Evolutionary conservation across 495 filamentous ascomycete genomes (phyloP).

Genomic region (Aspergillus baeticus): DNA sequence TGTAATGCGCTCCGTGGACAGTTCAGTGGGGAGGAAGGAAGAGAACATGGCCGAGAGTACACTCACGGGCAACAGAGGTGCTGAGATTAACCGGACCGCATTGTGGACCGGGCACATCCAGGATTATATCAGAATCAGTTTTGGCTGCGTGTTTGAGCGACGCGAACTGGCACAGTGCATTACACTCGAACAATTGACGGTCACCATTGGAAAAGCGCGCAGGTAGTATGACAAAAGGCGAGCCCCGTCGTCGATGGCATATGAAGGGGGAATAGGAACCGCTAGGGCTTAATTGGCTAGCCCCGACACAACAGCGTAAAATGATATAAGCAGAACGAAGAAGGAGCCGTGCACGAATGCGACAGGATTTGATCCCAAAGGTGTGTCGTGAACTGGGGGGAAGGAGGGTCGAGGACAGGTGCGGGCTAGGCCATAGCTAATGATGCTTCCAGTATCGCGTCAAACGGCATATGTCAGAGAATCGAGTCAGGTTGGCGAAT

Average conservation of each 20-base stretch:
- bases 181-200: constrained; percentile 14
- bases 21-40: not conserved
- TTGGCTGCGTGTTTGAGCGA: constrained; percentile 9
- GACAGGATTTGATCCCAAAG: constrained; percentile 15
- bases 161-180: constrained; percentile 12
- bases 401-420: not conserved
- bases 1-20: not conserved
- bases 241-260: not conserved
- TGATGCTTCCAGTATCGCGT: constrained; percentile 12
- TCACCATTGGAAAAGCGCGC: constrained; percentile 18
- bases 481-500: constrained; percentile 1
- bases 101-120: constrained; percentile 15
- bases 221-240: constrained; percentile 1
- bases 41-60: not conserved
- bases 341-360: constrained; percentile 16
- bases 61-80: not conserved
- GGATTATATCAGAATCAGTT: constrained; percentile 2
- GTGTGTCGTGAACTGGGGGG: not conserved
- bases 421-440: constrained; percentile 10
- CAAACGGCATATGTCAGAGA: not conserved
- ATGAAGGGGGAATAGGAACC: not conserved
- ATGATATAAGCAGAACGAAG: constrained; percentile 9
- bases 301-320: not conserved
- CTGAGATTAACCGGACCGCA: constrained; percentile 19
- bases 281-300: not conserved